Evolutionary conservation across 163 green algal genomes (phyloP), one percentile per base, ranked within the genome.

Genomic region (Chlorella variabilis): DNA sequence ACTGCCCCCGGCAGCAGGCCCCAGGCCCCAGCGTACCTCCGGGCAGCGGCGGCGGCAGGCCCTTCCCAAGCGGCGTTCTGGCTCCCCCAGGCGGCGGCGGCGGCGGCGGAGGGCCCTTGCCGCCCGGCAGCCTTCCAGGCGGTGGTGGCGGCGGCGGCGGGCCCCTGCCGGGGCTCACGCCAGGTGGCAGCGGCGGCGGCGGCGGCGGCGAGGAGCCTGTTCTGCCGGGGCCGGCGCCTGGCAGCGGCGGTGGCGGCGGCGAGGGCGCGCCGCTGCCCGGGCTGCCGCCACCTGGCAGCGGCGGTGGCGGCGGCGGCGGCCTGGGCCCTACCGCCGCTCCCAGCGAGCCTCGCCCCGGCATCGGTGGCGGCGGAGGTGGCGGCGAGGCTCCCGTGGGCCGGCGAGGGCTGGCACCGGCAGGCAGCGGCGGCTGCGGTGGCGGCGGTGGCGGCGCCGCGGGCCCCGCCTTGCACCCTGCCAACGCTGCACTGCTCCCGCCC

Each of bases 1-100:
- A n/a, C n/a, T n/a, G n/a, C n/a, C n/a, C n/a, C n/a, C n/a, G n/a
- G n/a, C n/a, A n/a, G n/a, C n/a, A n/a, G n/a, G n/a, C n/a, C n/a
- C n/a, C n/a, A n/a, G n/a, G n/a, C n/a, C n/a, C n/a, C n/a, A n/a
- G n/a, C n/a, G 21, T 21, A 77, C 70, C 70, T 77, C 31, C 45
- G 20, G 80, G 80, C n/a, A 41, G 80, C 18, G 69, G 81, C 17
- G 61, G 80, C 34, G 59, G 81, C 66, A 49, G 59, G 7, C 39
- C 38, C 33, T 68, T 77, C 36, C 70, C 58, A 11, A 8, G 23
- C 18, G 61, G 51, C 45, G 41, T 62, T 4, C 34, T 29, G 11
- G 51, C 39, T 2, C 3, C 56, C 23, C 31, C 38, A 27, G 49
- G 63, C 20, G 79, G 79, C 49, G 51, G 51, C 34, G 71, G 75